These are phyloP conservation scores for Ananas comosus DNA, from an alignment of 176 grass and related monocot genomes.

Conservation along the genomic window DNA sequence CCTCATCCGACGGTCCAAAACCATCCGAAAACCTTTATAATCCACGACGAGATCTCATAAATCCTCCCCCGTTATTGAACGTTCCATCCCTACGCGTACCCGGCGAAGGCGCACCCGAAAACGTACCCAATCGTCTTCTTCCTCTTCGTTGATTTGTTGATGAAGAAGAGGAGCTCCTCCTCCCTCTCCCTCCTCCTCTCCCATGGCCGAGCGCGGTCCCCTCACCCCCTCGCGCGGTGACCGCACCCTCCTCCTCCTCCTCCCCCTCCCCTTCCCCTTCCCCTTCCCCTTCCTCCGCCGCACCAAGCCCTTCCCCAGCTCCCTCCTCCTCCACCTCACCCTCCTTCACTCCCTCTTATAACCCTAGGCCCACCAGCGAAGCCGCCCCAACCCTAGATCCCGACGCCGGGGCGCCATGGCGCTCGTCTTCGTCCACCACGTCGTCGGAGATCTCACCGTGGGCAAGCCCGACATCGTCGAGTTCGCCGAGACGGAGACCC, in stretches of 20 bases:
- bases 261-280: not conserved
- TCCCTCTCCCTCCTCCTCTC: too few species aligned
- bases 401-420: constrained; percentile 26
- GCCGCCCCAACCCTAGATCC: constrained; percentile 1
- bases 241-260: not conserved
- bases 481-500: constrained; percentile 57
- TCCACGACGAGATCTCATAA: too few species aligned
- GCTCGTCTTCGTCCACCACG: constrained; percentile 80
- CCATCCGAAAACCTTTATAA: too few species aligned
- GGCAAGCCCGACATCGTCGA: constrained; percentile 68
- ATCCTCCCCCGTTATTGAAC: too few species aligned
- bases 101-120: too few species aligned
- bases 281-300: constrained; percentile 5
- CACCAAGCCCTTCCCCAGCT: constrained; percentile 32
- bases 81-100: too few species aligned
- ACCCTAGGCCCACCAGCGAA: not conserved
- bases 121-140: too few species aligned
- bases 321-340: constrained; percentile 67
- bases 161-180: too few species aligned
- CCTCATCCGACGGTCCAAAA: too few species aligned
- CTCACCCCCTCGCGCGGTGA: too few species aligned
- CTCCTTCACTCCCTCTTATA: constrained; percentile 87
- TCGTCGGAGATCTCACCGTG: constrained; percentile 81
- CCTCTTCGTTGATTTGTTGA: too few species aligned
- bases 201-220: too few species aligned